A percentile compares a stretch with the other conserved stretches of the same genome.
Evolutionary conservation across 2,329 filamentous ascomycete genomes (phyloP).

Genomic region (Fusarium gaditjirri): DNA sequence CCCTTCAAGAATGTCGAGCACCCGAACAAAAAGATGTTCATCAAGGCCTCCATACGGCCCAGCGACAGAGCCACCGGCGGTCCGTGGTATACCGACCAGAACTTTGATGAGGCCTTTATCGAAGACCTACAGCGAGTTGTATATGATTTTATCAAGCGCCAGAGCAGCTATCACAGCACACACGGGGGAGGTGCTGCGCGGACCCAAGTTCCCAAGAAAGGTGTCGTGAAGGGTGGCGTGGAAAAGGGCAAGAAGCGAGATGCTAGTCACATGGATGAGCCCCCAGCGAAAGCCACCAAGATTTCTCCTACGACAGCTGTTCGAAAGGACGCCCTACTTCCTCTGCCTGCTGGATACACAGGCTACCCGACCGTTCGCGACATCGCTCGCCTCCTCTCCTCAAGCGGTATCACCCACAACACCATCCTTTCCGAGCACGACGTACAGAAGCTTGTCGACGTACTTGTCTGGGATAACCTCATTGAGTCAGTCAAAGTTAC

Average conservation of each 20-base stretch:
- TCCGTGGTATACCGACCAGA: slow-evolving; percentile 92
- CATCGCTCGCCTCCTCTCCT: slow-evolving; percentile 79
- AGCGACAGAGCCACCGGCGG: slow-evolving; percentile 93
- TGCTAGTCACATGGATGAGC: slow-evolving; percentile 53
- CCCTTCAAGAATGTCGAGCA: slow-evolving; percentile 92
- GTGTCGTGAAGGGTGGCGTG: slow-evolving; percentile 61
- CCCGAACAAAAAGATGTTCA: slow-evolving; percentile 94
- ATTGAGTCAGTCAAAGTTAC: slow-evolving; percentile 72
- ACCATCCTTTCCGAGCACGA: slow-evolving; percentile 77
- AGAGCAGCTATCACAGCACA: slow-evolving; percentile 73
- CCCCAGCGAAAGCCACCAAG: slow-evolving; percentile 46
- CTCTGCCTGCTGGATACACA: slow-evolving; percentile 73
- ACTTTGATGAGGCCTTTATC: slow-evolving; percentile 90
- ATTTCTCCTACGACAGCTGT: slow-evolving; percentile 28
- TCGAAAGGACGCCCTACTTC: slow-evolving; percentile 57
- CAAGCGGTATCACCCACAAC: slow-evolving; percentile 76
- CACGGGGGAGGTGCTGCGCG: slow-evolving; percentile 48
- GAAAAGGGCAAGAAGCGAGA: slow-evolving; percentile 62
- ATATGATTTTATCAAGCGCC: slow-evolving; percentile 75
- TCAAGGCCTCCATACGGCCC: slow-evolving; percentile 85
- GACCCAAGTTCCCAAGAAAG: slow-evolving; percentile 65
- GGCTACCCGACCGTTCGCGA: slow-evolving; percentile 83
- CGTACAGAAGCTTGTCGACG: slow-evolving; percentile 85
- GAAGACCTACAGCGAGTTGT: slow-evolving; percentile 78
- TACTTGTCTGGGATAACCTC: slow-evolving; percentile 88